phyloP scores from a whole-genome alignment of 2,329 filamentous ascomycete genomes.

The Cryoendolithus antarcticus region DNA sequence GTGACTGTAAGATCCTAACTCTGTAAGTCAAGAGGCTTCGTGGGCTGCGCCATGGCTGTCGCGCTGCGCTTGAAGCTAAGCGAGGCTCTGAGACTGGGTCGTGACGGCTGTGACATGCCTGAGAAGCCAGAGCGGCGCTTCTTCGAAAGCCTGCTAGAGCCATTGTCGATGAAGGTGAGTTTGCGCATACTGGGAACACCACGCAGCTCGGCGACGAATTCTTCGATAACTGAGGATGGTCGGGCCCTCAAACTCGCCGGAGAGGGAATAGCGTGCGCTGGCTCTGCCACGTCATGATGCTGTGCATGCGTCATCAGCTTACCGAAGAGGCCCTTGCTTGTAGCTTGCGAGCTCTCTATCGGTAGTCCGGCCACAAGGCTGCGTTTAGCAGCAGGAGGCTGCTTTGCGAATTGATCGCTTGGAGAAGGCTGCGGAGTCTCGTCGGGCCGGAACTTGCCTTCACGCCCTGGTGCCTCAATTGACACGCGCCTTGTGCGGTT shows the following conservation, averaged over 20 bases:
- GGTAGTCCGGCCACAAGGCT: too few species aligned
- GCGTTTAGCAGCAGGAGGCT: too few species aligned
- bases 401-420: too few species aligned
- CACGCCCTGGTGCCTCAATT: constrained; percentile 2
- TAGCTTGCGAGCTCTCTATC: too few species aligned
- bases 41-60: neutral
- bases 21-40: constrained; percentile 5
- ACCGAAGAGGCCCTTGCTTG: too few species aligned
- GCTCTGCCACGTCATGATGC: too few species aligned
- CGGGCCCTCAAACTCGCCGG: too few species aligned
- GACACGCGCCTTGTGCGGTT: constrained; percentile 4
- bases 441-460: too few species aligned
- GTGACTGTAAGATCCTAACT: constrained; percentile 13
- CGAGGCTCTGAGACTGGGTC: neutral
- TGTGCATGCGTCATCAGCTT: too few species aligned
- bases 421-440: too few species aligned
- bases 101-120: neutral
- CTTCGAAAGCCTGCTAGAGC: neutral
- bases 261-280: too few species aligned
- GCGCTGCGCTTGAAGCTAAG: neutral
- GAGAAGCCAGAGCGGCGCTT: constrained; percentile 4
- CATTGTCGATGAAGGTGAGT: neutral
- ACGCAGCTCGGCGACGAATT: constrained; percentile 1
- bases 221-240: constrained; percentile 1
- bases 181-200: neutral